phyloP scores from a whole-genome alignment of 306 rosid genomes.

The Vigna radiata region DNA sequence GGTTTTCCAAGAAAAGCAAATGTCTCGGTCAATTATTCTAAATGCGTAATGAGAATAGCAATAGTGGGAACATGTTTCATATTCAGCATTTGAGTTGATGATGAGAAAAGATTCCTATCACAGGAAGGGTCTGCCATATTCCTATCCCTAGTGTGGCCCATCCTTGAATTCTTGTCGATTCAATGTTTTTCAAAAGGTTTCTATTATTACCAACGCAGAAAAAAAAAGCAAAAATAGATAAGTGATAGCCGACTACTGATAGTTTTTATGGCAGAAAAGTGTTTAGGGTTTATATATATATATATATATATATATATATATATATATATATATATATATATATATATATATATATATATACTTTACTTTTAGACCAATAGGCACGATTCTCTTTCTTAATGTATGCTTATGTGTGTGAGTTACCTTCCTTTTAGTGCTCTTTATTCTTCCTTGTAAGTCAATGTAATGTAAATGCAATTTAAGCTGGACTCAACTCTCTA shows the following conservation, averaged over 20 bases:
- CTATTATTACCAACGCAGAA: conserved; percentile 9
- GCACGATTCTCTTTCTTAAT: conserved; percentile 3
- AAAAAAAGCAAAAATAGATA: conserved; percentile 1
- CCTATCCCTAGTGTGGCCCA: conserved; percentile 61
- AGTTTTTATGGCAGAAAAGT: conserved; percentile 28
- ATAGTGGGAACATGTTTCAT: conserved; percentile 46
- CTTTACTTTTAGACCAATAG: conserved; percentile 25
- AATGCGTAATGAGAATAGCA: conserved; percentile 37
- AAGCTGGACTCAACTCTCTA: neutral
- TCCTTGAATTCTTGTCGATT: conserved; percentile 76
- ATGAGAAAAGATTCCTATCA: conserved; percentile 53
- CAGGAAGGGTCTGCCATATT: conserved; percentile 57
- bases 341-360: neutral
- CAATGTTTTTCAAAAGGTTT: conserved; percentile 51
- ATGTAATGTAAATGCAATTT: conserved; percentile 8
- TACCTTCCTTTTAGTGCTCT: conserved; percentile 1
- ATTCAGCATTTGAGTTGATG: conserved; percentile 52
- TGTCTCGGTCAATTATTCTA: conserved; percentile 48
- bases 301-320: neutral
- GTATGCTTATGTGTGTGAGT: neutral
- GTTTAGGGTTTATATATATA: neutral
- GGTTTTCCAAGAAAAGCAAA: conserved; percentile 11
- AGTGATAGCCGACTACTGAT: conserved; percentile 31
- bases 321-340: neutral
- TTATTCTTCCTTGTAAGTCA: conserved; percentile 1